A percentile compares a stretch with the other conserved stretches of the same genome.
These are phyloP conservation scores for Aspergillus biplanus DNA, from an alignment of 495 filamentous ascomycete species.

Conservation along the genomic window DNA sequence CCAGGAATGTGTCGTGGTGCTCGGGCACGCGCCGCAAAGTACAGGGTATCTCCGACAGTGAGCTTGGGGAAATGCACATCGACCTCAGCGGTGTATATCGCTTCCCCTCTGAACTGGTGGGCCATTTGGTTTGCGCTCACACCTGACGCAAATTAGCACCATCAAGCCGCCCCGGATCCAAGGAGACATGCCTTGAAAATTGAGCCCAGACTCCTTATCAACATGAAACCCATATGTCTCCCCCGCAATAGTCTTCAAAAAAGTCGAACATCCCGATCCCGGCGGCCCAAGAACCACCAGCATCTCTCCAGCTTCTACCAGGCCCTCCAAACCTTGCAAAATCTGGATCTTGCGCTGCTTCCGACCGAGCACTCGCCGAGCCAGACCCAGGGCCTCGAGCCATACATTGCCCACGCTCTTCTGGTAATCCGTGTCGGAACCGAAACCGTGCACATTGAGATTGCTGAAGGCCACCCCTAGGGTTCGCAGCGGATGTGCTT, in stretches of 20 bases:
- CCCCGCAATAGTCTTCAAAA: slow-evolving; percentile 68
- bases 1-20: slow-evolving; percentile 41
- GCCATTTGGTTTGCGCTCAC: slow-evolving; percentile 44
- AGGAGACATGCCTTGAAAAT: no score
- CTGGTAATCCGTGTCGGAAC: slow-evolving; percentile 75
- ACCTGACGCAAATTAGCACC: neutral
- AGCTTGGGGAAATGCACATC: slow-evolving; percentile 64
- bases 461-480: slow-evolving; percentile 56
- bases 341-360: slow-evolving; percentile 65
- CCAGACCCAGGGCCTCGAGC: slow-evolving; percentile 54
- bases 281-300: slow-evolving; percentile 77
- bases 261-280: slow-evolving; percentile 57
- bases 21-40: slow-evolving; percentile 57
- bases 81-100: slow-evolving; percentile 46
- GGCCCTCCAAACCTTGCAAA: slow-evolving; percentile 69
- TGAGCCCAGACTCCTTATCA: slow-evolving; percentile 52
- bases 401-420: slow-evolving; percentile 73
- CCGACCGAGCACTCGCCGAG: slow-evolving; percentile 43
- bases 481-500: neutral
- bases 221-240: slow-evolving; percentile 67
- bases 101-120: slow-evolving; percentile 62
- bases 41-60: slow-evolving; percentile 62
- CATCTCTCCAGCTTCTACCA: slow-evolving; percentile 77
- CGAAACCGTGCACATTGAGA: slow-evolving; percentile 76
- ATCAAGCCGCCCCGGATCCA: no score